Base-by-base conservation (phyloP, 1,139 yeast species). In the Candida dubliniensis region DNA sequence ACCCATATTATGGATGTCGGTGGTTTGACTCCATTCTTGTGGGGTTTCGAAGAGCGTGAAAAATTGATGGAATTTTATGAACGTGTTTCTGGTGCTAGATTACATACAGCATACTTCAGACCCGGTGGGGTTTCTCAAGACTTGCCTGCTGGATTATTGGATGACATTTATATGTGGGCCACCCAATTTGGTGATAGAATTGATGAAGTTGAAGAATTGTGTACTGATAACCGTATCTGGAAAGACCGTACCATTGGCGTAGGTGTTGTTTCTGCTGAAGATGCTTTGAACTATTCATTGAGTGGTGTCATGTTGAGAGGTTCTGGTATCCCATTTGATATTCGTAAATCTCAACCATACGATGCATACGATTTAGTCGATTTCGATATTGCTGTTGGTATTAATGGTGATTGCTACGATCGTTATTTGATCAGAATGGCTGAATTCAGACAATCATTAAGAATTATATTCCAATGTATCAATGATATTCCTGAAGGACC, bases 1-100 rank as follows among this genome's bases (percentile, higher is more conserved):
- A 81, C 96, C 43, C 96, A 88, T 67, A 90, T 93, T 59, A 87
- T 88, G 96, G 96, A 88, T 74, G 96, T 88, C 45, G 96, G 96
- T 72, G 96, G 96, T 29, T 77, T 88, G 66, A 88, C 96, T 36
- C 96, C 96, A 43, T 88, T 88, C 77, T 74, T 88, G 66, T 88
- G 96, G 96, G 96, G 96, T 51, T 86, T 88, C 67, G 96, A 88
- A 72, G 96, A 88, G 67, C 82, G 96, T 68, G 96, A 87, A 67
- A 88, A 88, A 70, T 77, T 88, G 62, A 88, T 88, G 96, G 96
- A 88, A 67, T 88, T 87, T 63, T 88, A 88, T 66, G 96, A 87
- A 71, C 82, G 96, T 63, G 96, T 87, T 32, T 81, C 89, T 32
- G 96, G 96, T 54, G 96, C 96, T 31, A 82, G 96, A 69, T 77